Percentiles rank a stretch among this genome's conserved stretches.
Conservation (phyloP, 495 filamentous ascomycete species). For the Polyplosphaeria fusca region DNA sequence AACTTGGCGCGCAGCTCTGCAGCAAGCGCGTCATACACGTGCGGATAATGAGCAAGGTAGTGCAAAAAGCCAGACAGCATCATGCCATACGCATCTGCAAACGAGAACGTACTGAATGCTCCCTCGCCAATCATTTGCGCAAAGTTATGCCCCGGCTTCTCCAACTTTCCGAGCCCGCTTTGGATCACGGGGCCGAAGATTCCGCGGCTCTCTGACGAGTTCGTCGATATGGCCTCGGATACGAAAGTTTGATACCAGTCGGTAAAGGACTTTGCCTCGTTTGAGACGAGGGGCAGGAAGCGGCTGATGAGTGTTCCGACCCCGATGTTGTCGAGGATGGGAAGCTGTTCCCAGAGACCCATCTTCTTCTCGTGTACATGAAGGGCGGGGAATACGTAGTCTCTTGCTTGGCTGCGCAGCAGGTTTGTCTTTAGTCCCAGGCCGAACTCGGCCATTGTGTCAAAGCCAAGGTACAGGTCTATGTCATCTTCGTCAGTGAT, state of each 20-base stretch:
- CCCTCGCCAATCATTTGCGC: slow-evolving; percentile 14
- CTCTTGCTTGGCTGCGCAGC: slow-evolving; percentile 5
- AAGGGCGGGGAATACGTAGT: slow-evolving; percentile 18
- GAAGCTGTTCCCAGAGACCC: slow-evolving; percentile 16
- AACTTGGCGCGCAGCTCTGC: slow-evolving; percentile 10
- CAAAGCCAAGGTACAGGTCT: slow-evolving; percentile 12
- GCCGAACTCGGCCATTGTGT: slow-evolving; percentile 17
- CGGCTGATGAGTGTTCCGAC: slow-evolving; percentile 7
- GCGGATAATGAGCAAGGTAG: slow-evolving; percentile 8
- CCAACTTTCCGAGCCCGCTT: too few relatives aligned
- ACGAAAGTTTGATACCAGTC: slow-evolving; percentile 3
- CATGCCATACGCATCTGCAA: slow-evolving; percentile 15
- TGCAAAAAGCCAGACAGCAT: slow-evolving; percentile 16
- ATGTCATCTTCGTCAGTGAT: neutral
- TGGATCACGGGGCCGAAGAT: too few relatives aligned
- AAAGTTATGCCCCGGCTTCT: too few relatives aligned
- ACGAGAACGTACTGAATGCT: slow-evolving; percentile 21
- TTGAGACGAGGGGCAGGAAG: slow-evolving; percentile 3
- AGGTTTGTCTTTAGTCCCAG: slow-evolving; percentile 9
- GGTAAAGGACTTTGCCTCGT: slow-evolving; percentile 5
- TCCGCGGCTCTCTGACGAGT: slow-evolving; percentile 5
- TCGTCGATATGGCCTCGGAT: slow-evolving; percentile 7
- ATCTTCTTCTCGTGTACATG: slow-evolving; percentile 24
- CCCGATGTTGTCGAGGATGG: slow-evolving; percentile 9
- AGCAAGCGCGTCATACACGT: slow-evolving; percentile 14